Evolutionary conservation across 495 filamentous ascomycete genomes (phyloP), one percentile per base, ranked within the genome.

Genomic region (Aspergillus diversus): DNA sequence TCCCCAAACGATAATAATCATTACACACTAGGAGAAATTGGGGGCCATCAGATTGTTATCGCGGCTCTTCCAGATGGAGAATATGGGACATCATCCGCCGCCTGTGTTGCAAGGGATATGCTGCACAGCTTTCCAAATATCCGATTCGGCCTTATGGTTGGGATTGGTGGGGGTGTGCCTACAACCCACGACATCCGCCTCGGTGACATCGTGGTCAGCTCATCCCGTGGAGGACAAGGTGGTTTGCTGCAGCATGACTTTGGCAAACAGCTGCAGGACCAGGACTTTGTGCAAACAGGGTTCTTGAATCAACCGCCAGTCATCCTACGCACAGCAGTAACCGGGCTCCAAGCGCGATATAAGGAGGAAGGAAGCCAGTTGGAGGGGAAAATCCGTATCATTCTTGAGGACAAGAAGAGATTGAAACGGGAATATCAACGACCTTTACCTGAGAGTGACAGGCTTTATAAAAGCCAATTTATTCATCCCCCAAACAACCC

Each of bases 151-250:
- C 43, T 79, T 32, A 65, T 77, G 65, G 73, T 77, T 3, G 76
- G 76, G 15, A 74, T 80, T 47, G 76, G 76, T 0, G 75, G 72
- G 0, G 75, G 75, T 3, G 69, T 73, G 1, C 76, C 76, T 16
- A 60, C 35, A 5, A 11, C 33, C 27, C 35, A 57, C 11, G 69
- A 74, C 63, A 71, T 78, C 32, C 69, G 73, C 7, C 68, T 80
- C 1, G 75, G 77, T 9, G 74, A 78, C 67, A 61, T 80, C 5
- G 74, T 78, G 1, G 69, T 78, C 33, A 75, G 75, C 43, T 57
- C 64, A 7, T 70, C 72, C 5, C 55, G 15, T 8, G 51, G 35
- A 5, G 43, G 7, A 0, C 35, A 60, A 50, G 65, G 70, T 17
- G 75, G 73, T 0, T 72, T 72, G 0, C 39, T 77, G 3, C 74